Evolutionary conservation across 495 filamentous ascomycete genomes (phyloP), one percentile per base, ranked within the genome.

Genomic region (Penicillium atrosanguineum): DNA sequence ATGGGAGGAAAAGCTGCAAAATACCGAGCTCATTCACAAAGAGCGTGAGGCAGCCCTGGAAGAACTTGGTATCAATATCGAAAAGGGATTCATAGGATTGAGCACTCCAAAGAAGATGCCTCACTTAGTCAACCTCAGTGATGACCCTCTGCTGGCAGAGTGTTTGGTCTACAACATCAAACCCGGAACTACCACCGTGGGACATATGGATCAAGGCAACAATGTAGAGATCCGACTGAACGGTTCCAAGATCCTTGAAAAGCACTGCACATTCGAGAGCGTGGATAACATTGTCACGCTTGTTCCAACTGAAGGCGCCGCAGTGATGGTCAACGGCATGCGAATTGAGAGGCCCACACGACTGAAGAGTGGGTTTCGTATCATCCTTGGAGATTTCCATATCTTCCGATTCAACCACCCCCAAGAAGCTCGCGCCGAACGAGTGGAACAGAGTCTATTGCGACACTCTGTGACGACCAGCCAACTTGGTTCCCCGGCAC

Each of bases 321-420:
- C 92, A 7, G 88, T 97, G 34, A 97, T 99, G 95, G 91, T 99
- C 34, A 99, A 99, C 61, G 94, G 94, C 39, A 78, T 93, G 50
- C 85, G 91, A 18, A 86, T 97, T 25, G 80, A 89, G 31, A 88
- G 89, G 60, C 85, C 90, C 9, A 91, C 84, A 52, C 81, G 90
- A 46, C 75, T 99, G 38, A 85, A 90, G 59, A 96, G 91, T 71
- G 94, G 94, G 29, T 94, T 89, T 69, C 87, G 94, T 25, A 89
- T 99, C 40, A 99, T 99, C 44, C 75, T 99, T 9, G 94, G 95
- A 15, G 94, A 99, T 69, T 99, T 99, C 63, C 94, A 99, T 66
- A 99, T 99, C 50, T 99, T 97, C 71, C 82, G 94, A 52, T 99
- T 99, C 76, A 99, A 99, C 59, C 90, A 99, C 66, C 94, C 94